Base-by-base conservation (phyloP, 768 basidiomycete species). In the Amanita phalloides region DNA sequence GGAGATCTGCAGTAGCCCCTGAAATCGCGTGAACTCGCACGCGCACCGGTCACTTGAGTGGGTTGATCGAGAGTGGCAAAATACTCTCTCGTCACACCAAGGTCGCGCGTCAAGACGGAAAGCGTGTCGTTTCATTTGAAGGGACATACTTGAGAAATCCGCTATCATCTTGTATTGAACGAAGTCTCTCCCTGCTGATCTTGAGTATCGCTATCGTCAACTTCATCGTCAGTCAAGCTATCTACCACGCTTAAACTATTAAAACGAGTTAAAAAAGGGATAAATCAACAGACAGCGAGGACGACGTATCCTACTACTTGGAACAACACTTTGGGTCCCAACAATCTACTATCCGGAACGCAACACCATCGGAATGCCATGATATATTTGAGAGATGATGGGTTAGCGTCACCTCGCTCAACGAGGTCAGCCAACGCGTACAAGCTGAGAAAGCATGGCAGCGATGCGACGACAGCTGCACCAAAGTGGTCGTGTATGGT, bases 401-500 rank as follows among this genome's bases (percentile, higher is more conserved):
- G 3, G 3, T 30, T 9, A 30, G 28, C 28, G 7, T 30, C 28
- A 9, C 28, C 28, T 30, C 28, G 28, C 8, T 30, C 1, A 17
- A 17, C n/a, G n/a, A n/a, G n/a, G 6, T 8, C 28, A 8, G 28
- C 3, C 14, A 23, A 44, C 45, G 7, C 93, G 59, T 65, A 97
- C 81, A 98, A 71, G 60, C 93, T 96, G 64, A 99, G 70, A 75
- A 99, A 99, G 96, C 95, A 99, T 32, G 95, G 95, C 25, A 99
- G 68, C 1, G 93, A 96, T 0, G 95, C 95, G 13, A 99, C 94
- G 92, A 95, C 13, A 99, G 79, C 59, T 98, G 95, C 6, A 99
- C 94, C 76, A 69, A 97, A 96, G 65, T 98, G 90, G 26, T 96
- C 91, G 58, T 94, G 85, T 57, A 99, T 90, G 60, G 94, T 87